Base-by-base conservation (phyloP, 2,329 filamentous ascomycete genomes). In the Diaporthe vaccinii region DNA sequence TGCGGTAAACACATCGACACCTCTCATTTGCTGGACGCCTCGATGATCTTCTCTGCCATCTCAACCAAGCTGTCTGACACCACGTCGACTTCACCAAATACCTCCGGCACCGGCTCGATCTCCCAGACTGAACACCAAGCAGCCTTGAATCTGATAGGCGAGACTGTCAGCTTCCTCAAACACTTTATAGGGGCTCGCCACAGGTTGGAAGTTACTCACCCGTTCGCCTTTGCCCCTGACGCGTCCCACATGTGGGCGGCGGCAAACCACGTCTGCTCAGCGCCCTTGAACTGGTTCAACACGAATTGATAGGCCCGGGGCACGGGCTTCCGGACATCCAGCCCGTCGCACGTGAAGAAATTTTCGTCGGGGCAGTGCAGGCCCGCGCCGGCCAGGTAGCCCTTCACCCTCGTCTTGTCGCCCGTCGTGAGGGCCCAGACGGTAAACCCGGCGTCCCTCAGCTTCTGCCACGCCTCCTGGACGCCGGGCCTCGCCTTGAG, bases 181-280 rank as follows among this genome's bases (percentile, higher is more conserved):
- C 0, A 44, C 1, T 36, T 1, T 2, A 51, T 4, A 57, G 22
- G 4, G 31, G 6, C 8, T 36, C 20, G 49, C 6, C n/a, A 8
- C 4, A n/a, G 7, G 34, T 4, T 28, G 62, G 12, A 39, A 79
- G 15, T 31, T 20, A 61, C 79, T 77, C 76, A 82, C 77, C 88
- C 88, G n/a, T 84, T 84, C 73, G 83, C 84, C 65, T 83, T 84
- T 12, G 89, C 89, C 4, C 88, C 87, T 25, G 85, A 84, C 1
- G 89, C 89, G 82, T 91, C 89, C 90, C 89, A 91, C 84, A 89
- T 88, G 81, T 91, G 90, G 31, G 89, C 89, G 1, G 90, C 89
- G 0, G 88, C 89, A 79, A 91, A 91, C 89, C 89, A 91, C 61
- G 84, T 85, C 76, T 86, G 82, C 0, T 82, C 81, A 0, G 78